These are phyloP conservation scores for Colletotrichum spinosum DNA, from an alignment of 2,329 filamentous ascomycete genomes.

Conservation along the genomic window DNA sequence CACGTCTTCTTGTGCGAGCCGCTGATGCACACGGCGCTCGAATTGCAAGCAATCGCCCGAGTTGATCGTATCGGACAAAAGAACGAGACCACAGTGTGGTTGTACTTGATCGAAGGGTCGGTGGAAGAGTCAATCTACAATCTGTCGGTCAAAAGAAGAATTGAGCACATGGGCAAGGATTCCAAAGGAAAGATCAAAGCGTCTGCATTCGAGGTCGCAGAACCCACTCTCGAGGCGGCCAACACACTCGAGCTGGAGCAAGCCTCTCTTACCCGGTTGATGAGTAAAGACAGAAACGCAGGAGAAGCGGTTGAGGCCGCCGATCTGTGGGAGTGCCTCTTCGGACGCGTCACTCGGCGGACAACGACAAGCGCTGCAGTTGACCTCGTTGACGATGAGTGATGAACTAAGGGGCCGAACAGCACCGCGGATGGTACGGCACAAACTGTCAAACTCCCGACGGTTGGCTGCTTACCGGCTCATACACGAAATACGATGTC, in stretches of 20 bases:
- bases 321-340: constrained; percentile 91
- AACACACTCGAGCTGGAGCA: constrained; percentile 87
- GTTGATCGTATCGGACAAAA: constrained; percentile 95
- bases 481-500: no score
- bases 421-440: no score
- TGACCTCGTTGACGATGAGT: constrained; percentile 15
- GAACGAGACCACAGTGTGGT: constrained; percentile 91
- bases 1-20: constrained; percentile 97
- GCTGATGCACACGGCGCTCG: constrained; percentile 90
- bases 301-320: constrained; percentile 84
- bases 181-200: constrained; percentile 54
- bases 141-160: constrained; percentile 80
- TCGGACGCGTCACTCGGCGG: constrained; percentile 67
- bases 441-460: no score
- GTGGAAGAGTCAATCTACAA: constrained; percentile 94
- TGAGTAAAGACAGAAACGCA: constrained; percentile 75
- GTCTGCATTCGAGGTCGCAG: constrained; percentile 60
- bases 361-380: constrained; percentile 25
- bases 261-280: constrained; percentile 75
- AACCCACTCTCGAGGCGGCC: constrained; percentile 79
- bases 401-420: background rate
- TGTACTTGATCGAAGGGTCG: constrained; percentile 91
- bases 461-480: no score
- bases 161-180: constrained; percentile 77
- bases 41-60: constrained; percentile 93